Evolutionary conservation across 805 yeast genomes (phyloP).

Genomic region (Pichia phayaonensis): DNA sequence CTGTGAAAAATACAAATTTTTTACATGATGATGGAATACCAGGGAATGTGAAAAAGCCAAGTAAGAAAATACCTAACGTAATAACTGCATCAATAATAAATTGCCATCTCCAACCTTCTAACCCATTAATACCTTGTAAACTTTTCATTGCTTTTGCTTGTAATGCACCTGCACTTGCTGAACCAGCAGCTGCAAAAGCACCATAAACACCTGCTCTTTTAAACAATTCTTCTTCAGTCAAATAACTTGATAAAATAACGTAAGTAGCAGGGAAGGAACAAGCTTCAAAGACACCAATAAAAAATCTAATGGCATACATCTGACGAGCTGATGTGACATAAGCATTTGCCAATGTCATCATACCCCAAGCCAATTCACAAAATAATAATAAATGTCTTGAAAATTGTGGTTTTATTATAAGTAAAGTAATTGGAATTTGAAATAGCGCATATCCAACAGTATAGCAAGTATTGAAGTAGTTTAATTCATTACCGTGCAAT

Average conservation of each 20-base stretch:
- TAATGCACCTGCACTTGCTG: conserved; percentile 51
- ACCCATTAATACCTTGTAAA: conserved; percentile 44
- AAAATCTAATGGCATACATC: conserved; percentile 50
- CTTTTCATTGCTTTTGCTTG: conserved; percentile 46
- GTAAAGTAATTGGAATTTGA: conserved; percentile 52
- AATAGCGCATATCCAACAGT: conserved; percentile 49
- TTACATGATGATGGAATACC: conserved; percentile 33
- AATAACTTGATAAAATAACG: conserved; percentile 26
- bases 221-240: conserved; percentile 13
- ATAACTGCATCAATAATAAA: conserved; percentile 59
- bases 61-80: conserved; percentile 50
- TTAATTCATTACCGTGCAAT: conserved; percentile 18
- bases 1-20: conserved; percentile 32
- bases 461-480: conserved; percentile 21
- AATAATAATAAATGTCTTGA: conserved; percentile 38
- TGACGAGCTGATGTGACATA: conserved; percentile 36
- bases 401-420: conserved; percentile 41
- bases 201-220: conserved; percentile 17
- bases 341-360: conserved; percentile 32
- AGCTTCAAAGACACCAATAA: conserved; percentile 55
- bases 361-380: conserved; percentile 43
- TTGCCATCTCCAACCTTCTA: conserved; percentile 68
- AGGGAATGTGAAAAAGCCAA: conserved; percentile 53
- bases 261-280: conserved; percentile 57
- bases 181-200: conserved; percentile 30